phyloP scores from a whole-genome alignment of 2,329 filamentous ascomycete species.

The Phialocephala subalpina region DNA sequence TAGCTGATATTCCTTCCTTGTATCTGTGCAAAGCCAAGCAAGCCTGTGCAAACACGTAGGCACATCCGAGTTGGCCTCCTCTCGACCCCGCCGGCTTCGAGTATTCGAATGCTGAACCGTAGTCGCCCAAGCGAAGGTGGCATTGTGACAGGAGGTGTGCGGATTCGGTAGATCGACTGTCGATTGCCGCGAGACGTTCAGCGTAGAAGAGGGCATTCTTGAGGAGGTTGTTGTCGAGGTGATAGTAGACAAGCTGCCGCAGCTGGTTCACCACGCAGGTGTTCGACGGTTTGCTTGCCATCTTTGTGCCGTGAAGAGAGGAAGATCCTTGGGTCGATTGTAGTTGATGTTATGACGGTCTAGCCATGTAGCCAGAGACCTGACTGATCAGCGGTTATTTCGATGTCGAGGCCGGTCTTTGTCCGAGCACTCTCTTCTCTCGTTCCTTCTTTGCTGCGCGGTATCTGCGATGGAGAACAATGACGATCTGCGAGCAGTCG shows the following conservation, averaged over 20 bases:
- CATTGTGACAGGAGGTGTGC: constrained; percentile 85
- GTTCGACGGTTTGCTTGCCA: constrained; percentile 38
- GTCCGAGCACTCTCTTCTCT: constrained; percentile 24
- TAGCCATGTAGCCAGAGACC: constrained; percentile 41
- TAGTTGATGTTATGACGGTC: constrained; percentile 34
- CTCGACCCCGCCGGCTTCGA: constrained; percentile 75
- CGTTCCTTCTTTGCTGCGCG: constrained; percentile 19
- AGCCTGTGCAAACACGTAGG: constrained; percentile 90
- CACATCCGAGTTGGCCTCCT: constrained; percentile 82
- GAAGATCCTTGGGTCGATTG: constrained; percentile 27
- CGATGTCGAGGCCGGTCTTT: constrained; percentile 21
- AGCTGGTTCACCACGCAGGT: constrained; percentile 47
- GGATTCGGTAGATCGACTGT: constrained; percentile 81
- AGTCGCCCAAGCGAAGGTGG: constrained; percentile 82
- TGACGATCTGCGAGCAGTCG: constrained; percentile 27
- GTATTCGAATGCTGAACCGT: constrained; percentile 85
- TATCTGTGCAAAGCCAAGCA: constrained; percentile 82
- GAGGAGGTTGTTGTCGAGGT: constrained; percentile 88
- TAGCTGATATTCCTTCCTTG: constrained; percentile 80
- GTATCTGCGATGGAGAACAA: constrained; percentile 14
- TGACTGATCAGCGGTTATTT: constrained; percentile 24
- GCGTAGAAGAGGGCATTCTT: constrained; percentile 95
- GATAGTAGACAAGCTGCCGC: constrained; percentile 69
- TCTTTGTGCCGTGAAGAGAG: constrained; percentile 32
- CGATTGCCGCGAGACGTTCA: constrained; percentile 84